A percentile compares a stretch with the other conserved stretches of the same genome.
Evolutionary conservation across 805 yeast species (phyloP).

Genomic region (Wickerhamomyces ciferrii): DNA sequence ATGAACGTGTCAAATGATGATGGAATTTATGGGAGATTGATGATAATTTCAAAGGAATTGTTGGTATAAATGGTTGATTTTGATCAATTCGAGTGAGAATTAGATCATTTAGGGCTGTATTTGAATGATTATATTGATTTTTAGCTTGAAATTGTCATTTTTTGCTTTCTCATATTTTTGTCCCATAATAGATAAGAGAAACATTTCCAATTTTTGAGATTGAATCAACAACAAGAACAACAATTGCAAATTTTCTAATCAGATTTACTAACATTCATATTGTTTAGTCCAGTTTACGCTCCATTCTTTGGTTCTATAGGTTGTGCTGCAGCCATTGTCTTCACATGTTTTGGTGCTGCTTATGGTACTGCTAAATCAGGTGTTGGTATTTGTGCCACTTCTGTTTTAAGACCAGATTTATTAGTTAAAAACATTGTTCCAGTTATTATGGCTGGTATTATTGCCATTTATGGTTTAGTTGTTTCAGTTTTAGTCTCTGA

Average conservation of each 20-base stretch:
- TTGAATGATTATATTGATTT: too few relatives aligned
- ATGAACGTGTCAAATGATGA: not conserved
- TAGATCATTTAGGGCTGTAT: too few relatives aligned
- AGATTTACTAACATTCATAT: constrained; percentile 1
- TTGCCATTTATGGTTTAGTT: constrained; percentile 96
- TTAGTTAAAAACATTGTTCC: constrained; percentile 92
- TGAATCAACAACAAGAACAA: too few relatives aligned
- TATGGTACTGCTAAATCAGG: constrained; percentile 99
- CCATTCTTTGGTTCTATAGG: constrained; percentile 99
- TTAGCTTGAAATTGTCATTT: too few relatives aligned
- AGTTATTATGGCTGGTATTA: constrained; percentile 99
- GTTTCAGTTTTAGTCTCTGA: constrained; percentile 93
- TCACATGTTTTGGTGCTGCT: constrained; percentile 98
- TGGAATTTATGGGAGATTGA: not conserved
- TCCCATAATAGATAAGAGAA: not conserved
- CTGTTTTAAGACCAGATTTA: constrained; percentile 95
- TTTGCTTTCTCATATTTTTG: not conserved
- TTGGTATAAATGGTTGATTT: not conserved
- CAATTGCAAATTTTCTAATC: too few relatives aligned
- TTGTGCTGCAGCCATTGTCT: constrained; percentile 98
- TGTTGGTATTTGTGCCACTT: constrained; percentile 98
- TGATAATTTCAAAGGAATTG: not conserved
- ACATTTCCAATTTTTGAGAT: too few relatives aligned
- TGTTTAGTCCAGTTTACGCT: constrained; percentile 69
- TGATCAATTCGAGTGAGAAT: not conserved